phyloP scores from a whole-genome alignment of 495 filamentous ascomycete species.

The Amphirosellinia nigrospora region DNA sequence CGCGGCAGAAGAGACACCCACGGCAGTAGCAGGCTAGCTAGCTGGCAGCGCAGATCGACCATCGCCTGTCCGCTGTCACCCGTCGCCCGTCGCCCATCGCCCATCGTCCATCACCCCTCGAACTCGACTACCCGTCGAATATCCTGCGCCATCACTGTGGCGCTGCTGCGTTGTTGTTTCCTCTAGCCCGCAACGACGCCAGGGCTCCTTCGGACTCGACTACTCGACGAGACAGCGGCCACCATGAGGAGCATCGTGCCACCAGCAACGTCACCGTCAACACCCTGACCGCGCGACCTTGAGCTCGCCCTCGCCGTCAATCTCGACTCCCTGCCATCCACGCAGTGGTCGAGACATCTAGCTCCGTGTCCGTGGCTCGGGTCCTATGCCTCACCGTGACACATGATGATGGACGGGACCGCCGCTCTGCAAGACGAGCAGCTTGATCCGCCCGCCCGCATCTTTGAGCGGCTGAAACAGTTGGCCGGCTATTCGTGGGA shows the following conservation, averaged over 20 bases:
- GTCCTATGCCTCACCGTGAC: conserved; percentile 34
- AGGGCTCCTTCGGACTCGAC: not conserved
- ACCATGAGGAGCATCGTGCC: conserved; percentile 21
- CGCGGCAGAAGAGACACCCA: not conserved
- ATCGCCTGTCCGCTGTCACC: not conserved
- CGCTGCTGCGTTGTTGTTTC: not conserved
- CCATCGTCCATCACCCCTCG: not conserved
- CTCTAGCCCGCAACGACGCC: not conserved
- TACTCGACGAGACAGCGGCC: conserved; percentile 17
- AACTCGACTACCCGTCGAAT: not conserved
- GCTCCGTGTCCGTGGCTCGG: conserved; percentile 3
- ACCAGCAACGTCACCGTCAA: conserved; percentile 17
- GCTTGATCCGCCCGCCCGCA: conserved; percentile 69
- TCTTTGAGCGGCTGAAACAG: conserved; percentile 75
- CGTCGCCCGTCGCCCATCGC: conserved; percentile 5
- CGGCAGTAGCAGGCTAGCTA: conserved; percentile 2
- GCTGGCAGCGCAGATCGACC: conserved; percentile 9
- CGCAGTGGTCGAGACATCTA: conserved; percentile 12
- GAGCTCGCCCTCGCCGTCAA: conserved; percentile 8
- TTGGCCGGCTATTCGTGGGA: conserved; percentile 80
- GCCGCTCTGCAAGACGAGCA: conserved; percentile 62
- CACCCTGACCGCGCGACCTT: conserved; percentile 21
- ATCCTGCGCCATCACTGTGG: not conserved
- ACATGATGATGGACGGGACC: conserved; percentile 54
- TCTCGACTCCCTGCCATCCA: conserved; percentile 19